phyloP scores from a whole-genome alignment of 805 yeast genomes.

The Starmerella powellii region DNA sequence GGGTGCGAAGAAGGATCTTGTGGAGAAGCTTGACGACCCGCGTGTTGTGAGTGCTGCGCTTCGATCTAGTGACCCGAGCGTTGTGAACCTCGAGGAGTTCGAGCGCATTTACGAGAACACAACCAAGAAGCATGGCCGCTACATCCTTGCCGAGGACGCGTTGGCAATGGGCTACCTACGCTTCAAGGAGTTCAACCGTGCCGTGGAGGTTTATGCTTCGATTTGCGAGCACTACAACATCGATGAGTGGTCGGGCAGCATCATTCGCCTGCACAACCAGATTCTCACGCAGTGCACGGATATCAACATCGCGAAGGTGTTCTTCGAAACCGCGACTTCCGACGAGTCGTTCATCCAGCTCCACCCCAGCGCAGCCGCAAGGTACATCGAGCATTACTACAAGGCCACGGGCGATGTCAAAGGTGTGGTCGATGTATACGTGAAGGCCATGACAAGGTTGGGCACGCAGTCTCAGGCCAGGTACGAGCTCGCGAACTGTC shows the following conservation, averaged over 20 bases:
- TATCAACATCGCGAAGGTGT: constrained; percentile 15
- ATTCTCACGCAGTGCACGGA: constrained; percentile 21
- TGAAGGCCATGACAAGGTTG: constrained; percentile 11
- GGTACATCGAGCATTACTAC: constrained; percentile 15
- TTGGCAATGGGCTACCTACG: constrained; percentile 18
- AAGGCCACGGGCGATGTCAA: constrained; percentile 9
- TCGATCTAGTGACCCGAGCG: constrained; percentile 19
- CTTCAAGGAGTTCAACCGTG: constrained; percentile 14
- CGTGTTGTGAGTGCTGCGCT: constrained; percentile 22
- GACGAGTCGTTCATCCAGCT: constrained; percentile 14
- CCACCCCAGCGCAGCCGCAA: constrained; percentile 23
- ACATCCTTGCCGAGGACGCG: constrained; percentile 22
- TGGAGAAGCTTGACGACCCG: constrained; percentile 17
- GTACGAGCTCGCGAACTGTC: constrained; percentile 9
- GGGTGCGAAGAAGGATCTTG: constrained; percentile 4
- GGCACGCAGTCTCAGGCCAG: constrained; percentile 1
- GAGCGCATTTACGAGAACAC: constrained; percentile 18
- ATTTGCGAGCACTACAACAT: constrained; percentile 17
- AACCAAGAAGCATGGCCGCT: constrained; percentile 17
- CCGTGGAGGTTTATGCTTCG: constrained; percentile 20
- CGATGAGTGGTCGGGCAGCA: constrained; percentile 9
- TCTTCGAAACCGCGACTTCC: constrained; percentile 18
- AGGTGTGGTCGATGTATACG: constrained; percentile 12
- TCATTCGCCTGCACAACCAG: constrained; percentile 22
- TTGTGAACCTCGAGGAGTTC: constrained; percentile 20